Evolutionary conservation across 78 protist species (phyloP), one percentile per base, ranked within the genome.

Genomic region (Dictyostelium purpureum): DNA sequence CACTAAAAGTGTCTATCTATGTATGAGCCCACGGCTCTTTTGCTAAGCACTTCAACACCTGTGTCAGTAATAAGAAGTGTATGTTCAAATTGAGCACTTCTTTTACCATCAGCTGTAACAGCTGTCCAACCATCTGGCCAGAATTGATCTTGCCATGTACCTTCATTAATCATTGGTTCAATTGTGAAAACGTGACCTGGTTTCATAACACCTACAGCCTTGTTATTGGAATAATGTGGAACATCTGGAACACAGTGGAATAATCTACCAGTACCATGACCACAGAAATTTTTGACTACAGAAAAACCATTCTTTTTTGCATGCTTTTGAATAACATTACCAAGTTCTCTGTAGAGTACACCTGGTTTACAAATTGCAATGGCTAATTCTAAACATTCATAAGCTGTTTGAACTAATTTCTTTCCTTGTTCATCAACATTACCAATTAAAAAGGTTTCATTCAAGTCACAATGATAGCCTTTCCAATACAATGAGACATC

Each of bases 21-120:
- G 21, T 80, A 80, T 9, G 92, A 77, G 6, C 92, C 92, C 12
- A 7, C 35, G 2, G 45, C 71, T 71, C 92, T 67, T 1, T 4
- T 19, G 2, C 69, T 87, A 12, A 80, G 28, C 10, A 96, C 90
- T 56, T 96, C 98, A 18, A 38, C 66, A 12, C 98, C 98, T n/a
- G 56, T 61, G 31, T 95, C 97, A 3, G 98, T 97, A 26, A 99
- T 76, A n/a, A 98, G 70, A 26, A 99, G 21, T 7, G 99, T 98
- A 91, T 99, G 99, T 91, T 99, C 99, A 81, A 98, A 99, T 94
- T 98, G 99, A 1, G 99, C 99, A 1, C 98, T 89, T 16, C 98
- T 91, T 66, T 90, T 85, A 49, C 99, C 99, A 71, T 98, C 99
- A 33, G 6, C 10, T 40, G 99, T 98, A 43, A 59, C 77, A 33